Base-by-base conservation (phyloP, 129 eudicot genomes). In the Dittrichia graveolens region DNA sequence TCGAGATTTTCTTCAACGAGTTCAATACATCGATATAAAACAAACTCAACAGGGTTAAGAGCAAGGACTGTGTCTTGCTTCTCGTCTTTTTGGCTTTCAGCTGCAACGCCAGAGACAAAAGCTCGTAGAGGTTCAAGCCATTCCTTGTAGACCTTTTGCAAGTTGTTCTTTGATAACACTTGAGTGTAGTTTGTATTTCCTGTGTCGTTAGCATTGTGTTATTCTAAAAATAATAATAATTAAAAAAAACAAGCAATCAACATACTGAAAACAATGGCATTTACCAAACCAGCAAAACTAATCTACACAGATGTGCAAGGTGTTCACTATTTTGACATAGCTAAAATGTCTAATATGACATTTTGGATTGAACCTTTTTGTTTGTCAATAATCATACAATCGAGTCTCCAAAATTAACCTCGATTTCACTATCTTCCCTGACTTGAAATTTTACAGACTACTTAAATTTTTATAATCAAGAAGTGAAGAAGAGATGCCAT, bases 101-200 rank as follows among this genome's bases (percentile, higher is more conserved):
- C 93, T 13, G 71, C 57, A 56, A 85, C 71, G 18, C 84, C 81
- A 1, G 81, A 78, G 63, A 91, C 83, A 70, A 95, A 70, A 24
- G 80, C 76, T 60, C 90, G 79, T 39, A 95, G 78, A 54, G 99
- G 97, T 55, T 88, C 83, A 72, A 95, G 81, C 99, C 97, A 95
- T 74, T 90, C 91, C 55, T 72, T 73, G 80, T 86, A 85, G 40
- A 78, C 96, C 83, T 86, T 88, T 75, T 67, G 77, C 70, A 95
- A 76, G 14, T 63, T 86, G 60, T 83, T 83, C 83, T 84, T 91
- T 45, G 85, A 86, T 31, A 86, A 63, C 54, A 86, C 87, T 54
- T 88, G 85, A 40, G 87, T 95, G 66, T 63, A 81, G 81, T 91
- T 90, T 19, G 96, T 86, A 40, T 86, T 83, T 63, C 97, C 99